Conservation (phyloP, 495 filamentous ascomycete genomes). For the Bathelium albidoporum region DNA sequence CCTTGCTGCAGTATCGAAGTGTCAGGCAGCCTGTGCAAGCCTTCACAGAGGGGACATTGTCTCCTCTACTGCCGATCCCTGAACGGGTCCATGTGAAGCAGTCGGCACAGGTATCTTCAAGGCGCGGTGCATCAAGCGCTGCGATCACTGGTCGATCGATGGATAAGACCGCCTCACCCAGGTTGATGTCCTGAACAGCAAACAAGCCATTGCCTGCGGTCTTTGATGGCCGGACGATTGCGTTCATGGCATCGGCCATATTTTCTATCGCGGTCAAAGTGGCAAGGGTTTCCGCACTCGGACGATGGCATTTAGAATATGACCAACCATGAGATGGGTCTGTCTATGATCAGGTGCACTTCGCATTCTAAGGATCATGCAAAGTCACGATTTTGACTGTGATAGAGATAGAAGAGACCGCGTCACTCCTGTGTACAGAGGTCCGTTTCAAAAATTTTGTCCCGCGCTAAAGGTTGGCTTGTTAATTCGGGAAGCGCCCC, state of each 20-base stretch:
- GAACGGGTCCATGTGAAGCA: constrained; percentile 29
- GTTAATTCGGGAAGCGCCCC: too few relatives aligned
- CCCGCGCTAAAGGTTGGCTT: too few relatives aligned
- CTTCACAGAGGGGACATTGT: constrained; percentile 31
- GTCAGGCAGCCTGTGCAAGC: constrained; percentile 52
- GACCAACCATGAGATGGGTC: too few relatives aligned
- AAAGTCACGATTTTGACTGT: too few relatives aligned
- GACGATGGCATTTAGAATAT: too few relatives aligned
- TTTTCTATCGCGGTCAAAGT: too few relatives aligned
- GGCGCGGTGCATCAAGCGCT: constrained; percentile 20
- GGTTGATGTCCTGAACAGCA: constrained; percentile 17
- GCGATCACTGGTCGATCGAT: constrained; percentile 25
- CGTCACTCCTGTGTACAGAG: too few relatives aligned
- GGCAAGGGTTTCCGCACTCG: too few relatives aligned
- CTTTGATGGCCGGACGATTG: constrained; percentile 6
- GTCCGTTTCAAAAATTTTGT: too few relatives aligned
- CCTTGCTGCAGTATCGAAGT: constrained; percentile 57
- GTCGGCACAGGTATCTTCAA: constrained; percentile 31
- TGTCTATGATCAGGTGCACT: too few relatives aligned
- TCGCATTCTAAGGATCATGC: too few relatives aligned
- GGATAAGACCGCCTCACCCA: constrained; percentile 22
- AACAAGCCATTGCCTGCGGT: constrained; percentile 28
- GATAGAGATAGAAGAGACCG: too few relatives aligned
- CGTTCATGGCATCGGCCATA: not conserved
- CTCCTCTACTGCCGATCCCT: constrained; percentile 16